Percentiles rank a stretch among this genome's conserved stretches.
Conservation (phyloP, 2,329 filamentous ascomycete species). For the Diaporthe sp. region DNA sequence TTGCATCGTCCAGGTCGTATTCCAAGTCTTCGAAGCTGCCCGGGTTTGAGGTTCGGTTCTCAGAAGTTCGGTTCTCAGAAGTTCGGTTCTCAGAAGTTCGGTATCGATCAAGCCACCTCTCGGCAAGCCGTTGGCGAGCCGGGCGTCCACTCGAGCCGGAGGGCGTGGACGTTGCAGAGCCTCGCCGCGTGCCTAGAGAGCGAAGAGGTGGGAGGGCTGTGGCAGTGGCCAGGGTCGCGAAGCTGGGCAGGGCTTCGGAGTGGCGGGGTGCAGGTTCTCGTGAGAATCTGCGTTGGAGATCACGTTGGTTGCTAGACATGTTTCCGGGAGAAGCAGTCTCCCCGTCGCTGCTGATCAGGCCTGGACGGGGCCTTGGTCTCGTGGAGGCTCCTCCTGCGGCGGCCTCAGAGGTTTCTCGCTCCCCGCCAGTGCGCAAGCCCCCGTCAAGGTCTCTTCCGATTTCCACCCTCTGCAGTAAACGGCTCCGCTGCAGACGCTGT, state of each 20-base stretch:
- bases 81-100: slow-evolving; percentile 35
- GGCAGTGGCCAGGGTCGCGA: slow-evolving; percentile 36
- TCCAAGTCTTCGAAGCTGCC: slow-evolving; percentile 51
- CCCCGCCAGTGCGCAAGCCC: slow-evolving; percentile 11
- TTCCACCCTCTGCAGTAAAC: slow-evolving; percentile 15
- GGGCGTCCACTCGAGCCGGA: slow-evolving; percentile 38
- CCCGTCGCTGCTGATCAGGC: neutral
- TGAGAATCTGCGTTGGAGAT: slow-evolving; percentile 49
- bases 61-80: slow-evolving; percentile 37
- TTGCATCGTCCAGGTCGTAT: slow-evolving; percentile 53
- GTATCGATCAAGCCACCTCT: slow-evolving; percentile 43
- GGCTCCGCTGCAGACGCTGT: neutral
- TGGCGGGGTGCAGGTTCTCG: slow-evolving; percentile 45
- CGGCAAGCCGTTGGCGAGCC: slow-evolving; percentile 37
- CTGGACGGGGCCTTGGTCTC: slow-evolving; percentile 12
- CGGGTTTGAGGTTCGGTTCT: slow-evolving; percentile 25
- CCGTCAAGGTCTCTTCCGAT: slow-evolving; percentile 3
- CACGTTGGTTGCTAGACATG: slow-evolving; percentile 50
- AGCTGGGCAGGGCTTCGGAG: slow-evolving; percentile 39
- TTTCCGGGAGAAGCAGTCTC: slow-evolving; percentile 38
- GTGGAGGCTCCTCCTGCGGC: slow-evolving; percentile 15
- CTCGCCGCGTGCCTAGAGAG: slow-evolving; percentile 44
- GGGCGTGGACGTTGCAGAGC: slow-evolving; percentile 40
- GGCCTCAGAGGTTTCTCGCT: slow-evolving; percentile 32
- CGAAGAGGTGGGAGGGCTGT: slow-evolving; percentile 51